Percentiles rank a stretch among this genome's conserved stretches.
phyloP scores from a whole-genome alignment of 1,284 basidiomycete genomes.

The Macrocybe sp. region DNA sequence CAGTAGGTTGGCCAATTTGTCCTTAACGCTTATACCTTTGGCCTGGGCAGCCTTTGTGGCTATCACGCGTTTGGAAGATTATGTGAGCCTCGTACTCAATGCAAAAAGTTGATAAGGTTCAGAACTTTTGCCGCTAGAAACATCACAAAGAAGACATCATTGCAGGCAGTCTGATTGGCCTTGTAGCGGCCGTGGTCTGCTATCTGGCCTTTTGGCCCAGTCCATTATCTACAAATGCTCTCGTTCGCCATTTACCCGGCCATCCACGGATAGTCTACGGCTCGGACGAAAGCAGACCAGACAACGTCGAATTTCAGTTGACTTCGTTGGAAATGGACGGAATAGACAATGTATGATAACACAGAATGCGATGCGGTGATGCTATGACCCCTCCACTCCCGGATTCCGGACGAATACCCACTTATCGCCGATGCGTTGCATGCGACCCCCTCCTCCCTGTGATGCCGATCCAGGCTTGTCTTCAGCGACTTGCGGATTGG shows the following conservation, averaged over 20 bases:
- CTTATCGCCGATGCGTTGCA: slow-evolving; percentile 67
- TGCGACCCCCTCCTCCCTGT: slow-evolving; percentile 39
- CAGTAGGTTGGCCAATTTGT: slow-evolving; percentile 45
- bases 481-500: slow-evolving; percentile 9
- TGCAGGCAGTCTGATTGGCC: slow-evolving; percentile 54
- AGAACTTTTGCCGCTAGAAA: slow-evolving; percentile 30
- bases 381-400: slow-evolving; percentile 21
- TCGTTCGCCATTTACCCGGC: slow-evolving; percentile 12
- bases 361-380: slow-evolving; percentile 16
- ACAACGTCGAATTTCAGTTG: slow-evolving; percentile 41
- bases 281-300: slow-evolving; percentile 16
- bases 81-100: slow-evolving; percentile 37
- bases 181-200: slow-evolving; percentile 40
- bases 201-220: slow-evolving; percentile 64
- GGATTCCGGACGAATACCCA: slow-evolving; percentile 62
- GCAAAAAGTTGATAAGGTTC: slow-evolving; percentile 3
- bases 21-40: slow-evolving; percentile 47
- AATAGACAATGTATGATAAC: slow-evolving; percentile 35
- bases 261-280: slow-evolving; percentile 38
- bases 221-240: slow-evolving; percentile 35
- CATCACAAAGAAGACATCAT: slow-evolving; percentile 69
- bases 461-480: slow-evolving; percentile 5
- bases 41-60: slow-evolving; percentile 58
- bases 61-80: slow-evolving; percentile 58
- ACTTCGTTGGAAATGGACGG: slow-evolving; percentile 42